phyloP scores from a whole-genome alignment of 2,329 filamentous ascomycete species.

The Aspergillus alliaceus region DNA sequence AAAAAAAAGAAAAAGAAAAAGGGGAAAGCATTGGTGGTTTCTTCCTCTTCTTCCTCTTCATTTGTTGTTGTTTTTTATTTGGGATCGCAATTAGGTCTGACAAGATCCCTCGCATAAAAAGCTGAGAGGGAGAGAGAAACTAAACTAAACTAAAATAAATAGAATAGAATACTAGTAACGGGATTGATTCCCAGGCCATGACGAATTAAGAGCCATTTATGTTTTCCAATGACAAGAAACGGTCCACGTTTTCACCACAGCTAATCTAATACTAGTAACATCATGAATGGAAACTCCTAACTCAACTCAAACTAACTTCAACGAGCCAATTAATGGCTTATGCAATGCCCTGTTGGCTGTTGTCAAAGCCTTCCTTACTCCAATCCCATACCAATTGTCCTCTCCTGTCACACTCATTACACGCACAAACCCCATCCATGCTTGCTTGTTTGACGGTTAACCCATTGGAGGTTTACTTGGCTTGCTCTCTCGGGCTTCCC shows the following conservation, averaged over 20 bases:
- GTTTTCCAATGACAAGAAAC: constrained; percentile 14
- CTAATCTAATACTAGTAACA: too few species aligned
- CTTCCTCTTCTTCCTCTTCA: too few species aligned
- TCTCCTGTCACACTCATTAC: not conserved
- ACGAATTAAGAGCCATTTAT: too few species aligned
- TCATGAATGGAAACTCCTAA: too few species aligned
- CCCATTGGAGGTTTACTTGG: constrained; percentile 3
- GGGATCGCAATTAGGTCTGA: not conserved
- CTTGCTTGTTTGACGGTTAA: not conserved
- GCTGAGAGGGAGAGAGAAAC: not conserved
- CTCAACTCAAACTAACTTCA: too few species aligned
- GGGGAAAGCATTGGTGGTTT: too few species aligned
- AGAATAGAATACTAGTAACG: not conserved
- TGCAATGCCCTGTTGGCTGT: not conserved
- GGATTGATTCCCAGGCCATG: not conserved
- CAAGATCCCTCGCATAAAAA: not conserved
- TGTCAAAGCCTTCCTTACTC: not conserved
- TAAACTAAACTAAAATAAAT: not conserved
- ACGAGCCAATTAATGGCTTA: not conserved
- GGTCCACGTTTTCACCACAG: constrained; percentile 13
- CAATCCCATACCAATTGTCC: not conserved
- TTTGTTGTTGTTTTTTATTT: not conserved
- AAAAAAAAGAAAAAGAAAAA: too few species aligned
- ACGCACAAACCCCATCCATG: not conserved
- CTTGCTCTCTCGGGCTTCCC: not conserved